Evolutionary conservation across 1,284 basidiomycete genomes (phyloP).

Genomic region (Puccinia coronata): DNA sequence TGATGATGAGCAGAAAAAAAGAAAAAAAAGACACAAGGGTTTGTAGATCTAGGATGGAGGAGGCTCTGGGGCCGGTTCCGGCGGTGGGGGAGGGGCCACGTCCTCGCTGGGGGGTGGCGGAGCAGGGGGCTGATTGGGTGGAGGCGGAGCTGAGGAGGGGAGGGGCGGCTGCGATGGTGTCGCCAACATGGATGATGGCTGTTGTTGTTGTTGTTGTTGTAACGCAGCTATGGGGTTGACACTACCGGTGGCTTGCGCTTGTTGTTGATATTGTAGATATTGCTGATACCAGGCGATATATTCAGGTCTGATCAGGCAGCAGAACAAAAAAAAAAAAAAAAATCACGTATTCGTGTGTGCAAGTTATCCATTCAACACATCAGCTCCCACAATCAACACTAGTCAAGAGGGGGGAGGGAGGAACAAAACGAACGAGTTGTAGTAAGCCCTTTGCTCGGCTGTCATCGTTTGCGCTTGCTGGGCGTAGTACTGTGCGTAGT

Average conservation of each 20-base stretch:
- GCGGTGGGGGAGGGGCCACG: conserved; percentile 34
- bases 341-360: too few species aligned
- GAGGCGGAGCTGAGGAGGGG: not conserved
- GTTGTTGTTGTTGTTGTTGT: too few species aligned
- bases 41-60: too few species aligned
- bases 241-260: conserved; percentile 7
- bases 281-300: conserved; percentile 50
- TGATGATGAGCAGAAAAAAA: too few species aligned
- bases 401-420: too few species aligned
- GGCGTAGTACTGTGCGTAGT: conserved; percentile 49
- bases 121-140: too few species aligned
- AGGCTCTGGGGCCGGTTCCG: conserved; percentile 36
- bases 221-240: not conserved
- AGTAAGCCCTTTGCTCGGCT: conserved; percentile 46
- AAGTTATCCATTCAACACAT: not conserved
- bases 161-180: not conserved
- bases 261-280: conserved; percentile 47
- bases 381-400: not conserved
- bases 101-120: conserved; percentile 39
- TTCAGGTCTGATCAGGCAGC: conserved; percentile 24
- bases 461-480: conserved; percentile 48
- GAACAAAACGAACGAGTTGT: conserved; percentile 49
- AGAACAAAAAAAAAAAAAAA: not conserved
- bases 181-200: too few species aligned
- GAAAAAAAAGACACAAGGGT: too few species aligned